phyloP scores from a whole-genome alignment of 78 protist species.

The Mantamonas sphyraenae region DNA sequence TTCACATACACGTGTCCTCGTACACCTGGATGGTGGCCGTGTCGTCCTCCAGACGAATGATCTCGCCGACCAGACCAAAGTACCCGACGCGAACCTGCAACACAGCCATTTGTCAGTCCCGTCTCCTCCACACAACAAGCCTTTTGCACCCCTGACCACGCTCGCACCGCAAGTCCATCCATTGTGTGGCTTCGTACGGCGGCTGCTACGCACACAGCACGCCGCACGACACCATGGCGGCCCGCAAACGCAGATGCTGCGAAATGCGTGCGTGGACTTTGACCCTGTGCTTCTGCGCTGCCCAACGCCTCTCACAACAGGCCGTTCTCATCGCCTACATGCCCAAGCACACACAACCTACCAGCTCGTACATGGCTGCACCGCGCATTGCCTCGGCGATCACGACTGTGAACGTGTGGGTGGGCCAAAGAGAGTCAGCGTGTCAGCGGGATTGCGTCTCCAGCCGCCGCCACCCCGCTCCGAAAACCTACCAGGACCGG shows the following conservation, averaged over 20 bases:
- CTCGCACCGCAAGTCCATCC: too few relatives aligned
- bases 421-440: neutral
- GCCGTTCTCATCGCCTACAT: neutral
- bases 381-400: constrained; percentile 97
- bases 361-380: constrained; percentile 99
- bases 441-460: neutral
- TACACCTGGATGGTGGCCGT: constrained; percentile 99
- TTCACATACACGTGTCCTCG: constrained; percentile 93
- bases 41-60: constrained; percentile 98
- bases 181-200: too few relatives aligned
- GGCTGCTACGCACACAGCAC: too few relatives aligned
- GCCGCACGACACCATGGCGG: neutral
- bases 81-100: constrained; percentile 94
- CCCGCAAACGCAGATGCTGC: neutral
- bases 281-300: too few relatives aligned
- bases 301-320: too few relatives aligned
- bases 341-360: constrained; percentile 4
- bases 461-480: neutral
- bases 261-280: neutral
- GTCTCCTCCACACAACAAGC: neutral
- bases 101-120: neutral
- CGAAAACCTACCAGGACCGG: constrained; percentile 97
- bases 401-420: constrained; percentile 70
- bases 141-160: too few relatives aligned
- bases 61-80: constrained; percentile 95